Conservation (phyloP, 345 rosid species). For the Arabidopsis arenosa region DNA sequence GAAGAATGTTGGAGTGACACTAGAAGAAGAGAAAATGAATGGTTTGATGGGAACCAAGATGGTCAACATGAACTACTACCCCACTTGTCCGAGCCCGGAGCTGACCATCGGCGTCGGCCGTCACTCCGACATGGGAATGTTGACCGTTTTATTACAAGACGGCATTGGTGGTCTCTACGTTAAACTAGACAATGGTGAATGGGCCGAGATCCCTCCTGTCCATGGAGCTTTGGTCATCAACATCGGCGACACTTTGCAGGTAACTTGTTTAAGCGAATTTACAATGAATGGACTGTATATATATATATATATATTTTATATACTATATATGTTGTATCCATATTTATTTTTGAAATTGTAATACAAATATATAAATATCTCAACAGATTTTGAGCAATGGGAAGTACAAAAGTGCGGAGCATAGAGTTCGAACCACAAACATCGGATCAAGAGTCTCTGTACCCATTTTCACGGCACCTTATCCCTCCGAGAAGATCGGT, state of each 20-base stretch:
- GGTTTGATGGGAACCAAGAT: conserved; percentile 49
- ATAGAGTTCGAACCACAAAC: conserved; percentile 57
- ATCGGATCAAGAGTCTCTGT: conserved; percentile 57
- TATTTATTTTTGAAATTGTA: background rate
- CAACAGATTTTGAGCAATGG: conserved; percentile 64
- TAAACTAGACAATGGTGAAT: conserved; percentile 49
- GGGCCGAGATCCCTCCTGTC: conserved; percentile 51
- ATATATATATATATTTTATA: background rate
- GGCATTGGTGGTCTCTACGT: conserved; percentile 71
- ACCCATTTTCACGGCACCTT: conserved; percentile 59
- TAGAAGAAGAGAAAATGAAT: conserved; percentile 49
- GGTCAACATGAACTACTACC: conserved; percentile 70
- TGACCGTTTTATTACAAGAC: conserved; percentile 64
- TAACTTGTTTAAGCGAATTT: conserved; percentile 3
- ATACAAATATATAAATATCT: background rate
- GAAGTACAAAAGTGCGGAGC: conserved; percentile 65
- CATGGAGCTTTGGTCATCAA: conserved; percentile 53
- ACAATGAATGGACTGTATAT: background rate
- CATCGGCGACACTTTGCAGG: conserved; percentile 53
- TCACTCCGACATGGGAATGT: conserved; percentile 66
- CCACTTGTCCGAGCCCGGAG: conserved; percentile 64
- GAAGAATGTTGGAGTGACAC: conserved; percentile 50
- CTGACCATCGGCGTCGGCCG: conserved; percentile 67
- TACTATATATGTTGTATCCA: background rate
- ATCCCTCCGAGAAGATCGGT: conserved; percentile 48